A percentile compares a stretch with the other conserved stretches of the same genome.
These are phyloP conservation scores for Ormosia emarginata DNA, from an alignment of 306 rosid species.

Conservation along the genomic window DNA sequence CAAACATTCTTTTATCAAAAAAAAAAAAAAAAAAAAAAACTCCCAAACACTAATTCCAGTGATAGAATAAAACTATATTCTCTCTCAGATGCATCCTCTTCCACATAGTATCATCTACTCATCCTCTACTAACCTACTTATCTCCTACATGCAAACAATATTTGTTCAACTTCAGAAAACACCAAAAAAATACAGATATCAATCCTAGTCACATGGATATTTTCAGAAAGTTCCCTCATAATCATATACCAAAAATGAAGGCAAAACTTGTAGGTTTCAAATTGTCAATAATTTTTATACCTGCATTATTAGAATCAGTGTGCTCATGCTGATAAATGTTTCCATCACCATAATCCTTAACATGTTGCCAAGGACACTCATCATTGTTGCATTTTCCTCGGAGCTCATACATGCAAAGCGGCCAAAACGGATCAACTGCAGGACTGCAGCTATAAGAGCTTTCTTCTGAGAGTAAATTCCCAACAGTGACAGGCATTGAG, in stretches of 20 bases:
- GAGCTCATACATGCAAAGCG: constrained; percentile 93
- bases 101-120: not conserved
- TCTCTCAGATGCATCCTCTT: not conserved
- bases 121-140: not conserved
- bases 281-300: constrained; percentile 41
- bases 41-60: not conserved
- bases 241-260: constrained; percentile 12
- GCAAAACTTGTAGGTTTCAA: not conserved
- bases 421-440: constrained; percentile 81
- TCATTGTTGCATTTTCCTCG: constrained; percentile 99
- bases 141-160: not conserved
- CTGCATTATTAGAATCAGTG: constrained; percentile 45
- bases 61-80: not conserved
- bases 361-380: constrained; percentile 97
- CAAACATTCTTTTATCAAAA: not conserved
- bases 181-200: not conserved
- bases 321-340: constrained; percentile 34
- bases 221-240: not conserved
- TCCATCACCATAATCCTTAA: constrained; percentile 51
- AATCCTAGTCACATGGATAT: not conserved
- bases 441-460: constrained; percentile 60
- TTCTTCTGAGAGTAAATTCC: constrained; percentile 43
- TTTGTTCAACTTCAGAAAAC: not conserved
- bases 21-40: not conserved
- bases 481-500: constrained; percentile 32